A percentile compares a stretch with the other conserved stretches of the same genome.
phyloP scores from a whole-genome alignment of 331 rosid species.

The Telfairia occidentalis region DNA sequence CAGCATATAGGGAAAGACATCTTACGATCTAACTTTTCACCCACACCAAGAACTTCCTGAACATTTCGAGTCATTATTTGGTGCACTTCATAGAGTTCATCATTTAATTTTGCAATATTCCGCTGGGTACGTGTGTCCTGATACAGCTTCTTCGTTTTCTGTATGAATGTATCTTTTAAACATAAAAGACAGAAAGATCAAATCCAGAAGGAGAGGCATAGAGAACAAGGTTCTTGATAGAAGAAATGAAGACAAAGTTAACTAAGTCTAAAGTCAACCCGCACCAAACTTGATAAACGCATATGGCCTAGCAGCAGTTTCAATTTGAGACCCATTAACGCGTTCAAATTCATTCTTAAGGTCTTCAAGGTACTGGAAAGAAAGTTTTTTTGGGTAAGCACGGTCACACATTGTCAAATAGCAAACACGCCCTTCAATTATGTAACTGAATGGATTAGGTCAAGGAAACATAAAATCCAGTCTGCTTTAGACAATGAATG shows the following conservation, averaged over 20 bases:
- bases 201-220: constrained; percentile 12
- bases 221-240: not conserved
- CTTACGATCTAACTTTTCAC: constrained; percentile 99
- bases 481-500: not conserved
- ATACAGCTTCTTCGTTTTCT: constrained; percentile 92
- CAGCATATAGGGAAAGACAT: not conserved
- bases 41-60: constrained; percentile 99
- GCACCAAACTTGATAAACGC: constrained; percentile 96
- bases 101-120: constrained; percentile 94
- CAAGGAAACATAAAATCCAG: constrained; percentile 35
- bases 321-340: constrained; percentile 78
- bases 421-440: constrained; percentile 91
- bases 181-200: constrained; percentile 26
- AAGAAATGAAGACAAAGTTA: not conserved
- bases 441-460: constrained; percentile 61
- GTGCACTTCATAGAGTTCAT: constrained; percentile 97
- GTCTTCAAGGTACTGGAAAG: constrained; percentile 96
- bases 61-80: constrained; percentile 99
- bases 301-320: constrained; percentile 97
- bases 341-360: constrained; percentile 95
- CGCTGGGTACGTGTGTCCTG: constrained; percentile 97
- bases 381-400: constrained; percentile 94
- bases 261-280: constrained; percentile 1
- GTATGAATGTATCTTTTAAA: constrained; percentile 78
- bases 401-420: constrained; percentile 98